Evolutionary conservation across 139 green algal genomes (phyloP), one percentile per base, ranked within the genome.

Genomic region (Asterochloris erici): DNA sequence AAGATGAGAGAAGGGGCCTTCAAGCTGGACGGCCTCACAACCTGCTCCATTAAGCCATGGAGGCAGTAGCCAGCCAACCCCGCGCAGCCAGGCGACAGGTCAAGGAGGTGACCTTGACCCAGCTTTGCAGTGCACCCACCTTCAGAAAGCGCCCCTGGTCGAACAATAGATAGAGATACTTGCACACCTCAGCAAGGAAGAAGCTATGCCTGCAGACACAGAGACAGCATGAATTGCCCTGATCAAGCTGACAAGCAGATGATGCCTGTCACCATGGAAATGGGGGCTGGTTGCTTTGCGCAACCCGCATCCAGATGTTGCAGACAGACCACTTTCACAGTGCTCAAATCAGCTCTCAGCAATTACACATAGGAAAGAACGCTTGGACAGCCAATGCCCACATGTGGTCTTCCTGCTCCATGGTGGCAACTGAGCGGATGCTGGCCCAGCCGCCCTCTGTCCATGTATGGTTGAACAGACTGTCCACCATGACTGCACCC

Each of bases 151-250:
- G 78, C 74, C 62, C 26, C 12, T 85, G 29, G n/a, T 77, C 73
- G 54, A 77, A 83, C 0, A 81, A 14, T 11, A 85, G 74, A 64
- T 73, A 85, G 13, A 81, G 74, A 64, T 85, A 85, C 74, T 82
- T 81, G 64, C 74, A 81, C 12, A 75, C 71, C 47, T 85, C 82
- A 63, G 82, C 82, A 27, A 85, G 74, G 74, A 81, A 85, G 64
- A 78, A 85, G 64, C 29, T 73, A 38, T 29, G 82, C 38, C 38
- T 54, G 38, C 38, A 54, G 38, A 6, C 38, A 54, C 38, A 54
- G 38, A 6, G 38, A 54, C 38, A 54, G 38, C 38, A 54, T 54
- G 38, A 54, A 54, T n/a, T n/a, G n/a, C n/a, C n/a, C n/a, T n/a
- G n/a, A n/a, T n/a, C n/a, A n/a, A n/a, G n/a, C n/a, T n/a, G n/a